Evolutionary conservation across 2,329 filamentous ascomycete genomes (phyloP), one percentile per base, ranked within the genome.

Genomic region (Paracoccidioides lutzii): DNA sequence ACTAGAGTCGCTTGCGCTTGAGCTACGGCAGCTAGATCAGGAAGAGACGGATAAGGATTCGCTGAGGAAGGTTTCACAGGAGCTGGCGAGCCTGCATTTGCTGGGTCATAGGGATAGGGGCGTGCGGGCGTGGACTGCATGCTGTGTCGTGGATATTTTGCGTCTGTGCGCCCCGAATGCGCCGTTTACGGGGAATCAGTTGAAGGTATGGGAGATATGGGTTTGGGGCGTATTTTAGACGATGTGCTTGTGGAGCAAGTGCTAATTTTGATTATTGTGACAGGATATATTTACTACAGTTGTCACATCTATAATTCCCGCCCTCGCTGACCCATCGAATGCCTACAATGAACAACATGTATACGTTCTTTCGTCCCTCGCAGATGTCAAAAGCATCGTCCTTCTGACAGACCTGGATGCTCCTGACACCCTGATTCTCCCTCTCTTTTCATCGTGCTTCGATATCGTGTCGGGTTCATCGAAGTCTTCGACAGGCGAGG

Each of bases 261-360:
- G 56, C 61, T 65, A 43, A 64, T n/a, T 41, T 15, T 32, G 1
- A 15, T 30, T 28, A 55, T 53, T 7, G 14, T 28, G 15, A 61
- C 61, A 95, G 89, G 90, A 95, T 73, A 91, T 97, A 68, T 98
- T 97, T 75, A 85, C 84, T 33, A 81, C 95, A 59, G 89, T 96
- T 67, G 82, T 96, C 63, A 84, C 82, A 57, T 84, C 84, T 51
- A 86, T 95, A 61, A 79, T 97, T 48, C 90, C 90, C 49, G 83
- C 89, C 48, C 81, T 97, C 32, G 85, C 88, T 65, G 85, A 95
- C 65, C 88, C 90, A 10, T 84, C 84, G 42, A 86, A 95, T 68
- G 84, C 90, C 8, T 97, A 96, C 76, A 91, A 95, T 71, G 84
- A 83, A 59, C 90, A 97, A 71, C 89, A 98, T 73, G 84, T 93